These are phyloP conservation scores for Solanum appendiculatum DNA, from an alignment of 257 asterid species.

Conservation along the genomic window DNA sequence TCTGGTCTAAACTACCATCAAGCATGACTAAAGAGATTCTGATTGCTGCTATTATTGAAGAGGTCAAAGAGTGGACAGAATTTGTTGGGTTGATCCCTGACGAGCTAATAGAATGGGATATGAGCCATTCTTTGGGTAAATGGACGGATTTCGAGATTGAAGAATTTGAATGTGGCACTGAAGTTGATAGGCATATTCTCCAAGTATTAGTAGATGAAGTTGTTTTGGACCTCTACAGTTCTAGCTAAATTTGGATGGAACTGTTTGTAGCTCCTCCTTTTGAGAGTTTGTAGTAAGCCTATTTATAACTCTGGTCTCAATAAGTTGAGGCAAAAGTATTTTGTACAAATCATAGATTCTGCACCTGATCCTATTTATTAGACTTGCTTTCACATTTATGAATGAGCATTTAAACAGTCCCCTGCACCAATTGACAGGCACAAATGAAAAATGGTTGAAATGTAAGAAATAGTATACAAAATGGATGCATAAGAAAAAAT, in stretches of 20 bases:
- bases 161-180: conserved; percentile 48
- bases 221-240: conserved; percentile 37
- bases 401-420: background rate
- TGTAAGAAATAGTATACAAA: background rate
- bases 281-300: background rate
- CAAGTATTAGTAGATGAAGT: conserved; percentile 66
- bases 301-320: background rate
- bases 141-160: conserved; percentile 66
- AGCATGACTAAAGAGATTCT: conserved; percentile 37
- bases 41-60: conserved; percentile 47
- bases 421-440: background rate
- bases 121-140: conserved; percentile 47
- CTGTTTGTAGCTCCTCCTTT: background rate
- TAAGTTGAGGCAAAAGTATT: background rate
- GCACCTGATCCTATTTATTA: background rate
- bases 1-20: conserved; percentile 36
- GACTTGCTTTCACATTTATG: background rate
- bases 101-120: conserved; percentile 22
- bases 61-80: conserved; percentile 55
- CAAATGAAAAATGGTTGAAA: background rate
- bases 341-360: background rate
- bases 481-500: background rate
- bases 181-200: conserved; percentile 38
- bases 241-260: background rate
- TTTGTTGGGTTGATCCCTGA: conserved; percentile 29